Evolutionary conservation across 2,329 filamentous ascomycete genomes (phyloP), one percentile per base, ranked within the genome.

Genomic region (Zymoseptoria tritici): DNA sequence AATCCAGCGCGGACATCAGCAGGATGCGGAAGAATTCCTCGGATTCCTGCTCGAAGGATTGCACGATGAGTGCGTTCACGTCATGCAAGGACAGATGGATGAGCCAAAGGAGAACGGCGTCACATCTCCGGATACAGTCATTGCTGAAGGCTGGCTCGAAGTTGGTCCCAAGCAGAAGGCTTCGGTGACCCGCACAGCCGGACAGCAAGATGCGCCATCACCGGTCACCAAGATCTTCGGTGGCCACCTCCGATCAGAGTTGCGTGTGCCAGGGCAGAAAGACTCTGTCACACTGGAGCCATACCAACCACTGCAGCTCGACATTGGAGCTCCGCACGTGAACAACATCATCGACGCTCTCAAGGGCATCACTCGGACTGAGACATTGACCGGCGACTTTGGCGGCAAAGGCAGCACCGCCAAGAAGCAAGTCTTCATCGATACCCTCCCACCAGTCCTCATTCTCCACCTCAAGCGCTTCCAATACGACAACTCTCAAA

Each of bases 401-500:
- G 87, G 89, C 55, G 91, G 91, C 29, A 85, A 86, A 56, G 87
- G 88, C 66, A 85, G 87, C 26, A 83, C 84, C 24, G 91, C 91
- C 1, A 96, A 90, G 31, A 99, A 97, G 77, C 94, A 97, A 74
- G 87, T 96, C 2, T 91, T 95, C 67, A 96, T 99, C 63, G 93
- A 97, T 69, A 90, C 86, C 1, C 80, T 97, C 16, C 94, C 94
- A 0, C 90, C 91, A 0, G 90, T 97, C 3, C 83, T 99, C 11
- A 96, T 97, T 57, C 82, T 99, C 8, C 94, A 99, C 71, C 81
- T 99, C 50, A 99, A 99, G 78, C 90, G 94, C 52, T 99, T 99
- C 80, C 91, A 97, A 69, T 97, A 96, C 69, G 91, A 97, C 69
- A 90, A 86, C 62, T 84, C 87, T 60, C 56, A 67, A 31, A 89